Evolutionary conservation across 441 rosid species (phyloP), one percentile per base, ranked within the genome.

Genomic region (Populus hybrid): DNA sequence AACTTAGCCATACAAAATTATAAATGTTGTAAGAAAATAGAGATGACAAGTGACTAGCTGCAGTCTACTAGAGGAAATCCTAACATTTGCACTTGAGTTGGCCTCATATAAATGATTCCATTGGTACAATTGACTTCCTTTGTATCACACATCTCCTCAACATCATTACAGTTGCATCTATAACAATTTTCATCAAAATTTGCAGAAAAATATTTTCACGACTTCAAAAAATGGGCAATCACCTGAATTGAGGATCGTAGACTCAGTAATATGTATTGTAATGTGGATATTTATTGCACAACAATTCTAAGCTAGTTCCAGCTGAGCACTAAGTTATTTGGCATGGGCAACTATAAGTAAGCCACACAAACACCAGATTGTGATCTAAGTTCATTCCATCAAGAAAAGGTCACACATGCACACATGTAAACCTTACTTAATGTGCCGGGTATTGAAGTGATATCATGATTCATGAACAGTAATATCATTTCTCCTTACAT

Each of bases 11-110:
- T 46, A 46, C 18, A 14, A 46, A 3, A 46, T 46, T 46, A 46
- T 14, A 12, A 46, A 46, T 14, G 59, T 5, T 3, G 42, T 16
- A 42, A 70, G 42, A 76, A 35, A 26, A 69, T 28, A 40, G 42
- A 64, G 70, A 14, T 66, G 71, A 50, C n/a, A 72, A 72, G 69
- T 54, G 32, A 71, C 54, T 73, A 63, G 67, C 70, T 35, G 76
- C 63, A 77, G 9, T 38, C 65, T n/a, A 42, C 34, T 11, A 18
- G 28, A 46, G 54, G 18, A 34, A 73, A 8, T 21, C 14, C 54
- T 40, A 21, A 28, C 54, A 36, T 63, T 59, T 35, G 68, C 42
- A 42, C 61, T 77, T 77, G 36, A 72, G 30, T 75, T 35, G 54
- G 72, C n/a, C 18, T 65, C 72, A 32, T 30, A 16, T 40, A 69